Evolutionary conservation across 1,139 yeast genomes (phyloP).

Genomic region (Zygosaccharomyces pseudobailii): DNA sequence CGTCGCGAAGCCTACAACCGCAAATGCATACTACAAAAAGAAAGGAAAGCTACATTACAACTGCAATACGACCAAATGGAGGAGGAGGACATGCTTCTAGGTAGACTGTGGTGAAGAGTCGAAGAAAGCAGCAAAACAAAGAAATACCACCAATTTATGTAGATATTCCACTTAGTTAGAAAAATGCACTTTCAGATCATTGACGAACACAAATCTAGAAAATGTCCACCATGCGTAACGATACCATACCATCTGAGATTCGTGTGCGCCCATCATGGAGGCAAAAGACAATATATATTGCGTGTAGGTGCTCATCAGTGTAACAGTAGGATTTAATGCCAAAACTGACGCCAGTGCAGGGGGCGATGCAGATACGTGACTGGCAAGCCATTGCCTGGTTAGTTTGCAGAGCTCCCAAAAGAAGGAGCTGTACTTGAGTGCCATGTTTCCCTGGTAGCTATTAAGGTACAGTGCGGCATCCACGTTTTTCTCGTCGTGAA

Average conservation of each 20-base stretch:
- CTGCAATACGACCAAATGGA: slow-evolving; percentile 35
- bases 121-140: background rate
- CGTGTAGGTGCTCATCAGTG: slow-evolving; percentile 36
- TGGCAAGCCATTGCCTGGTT: slow-evolving; percentile 31
- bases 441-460: slow-evolving; percentile 11
- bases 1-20: slow-evolving; percentile 9
- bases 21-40: slow-evolving; percentile 15
- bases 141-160: background rate
- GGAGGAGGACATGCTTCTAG: slow-evolving; percentile 36
- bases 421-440: slow-evolving; percentile 33
- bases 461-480: slow-evolving; percentile 6
- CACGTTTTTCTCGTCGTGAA: slow-evolving; percentile 11
- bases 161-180: slow-evolving; percentile 6
- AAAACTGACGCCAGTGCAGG: slow-evolving; percentile 41
- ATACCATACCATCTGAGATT: slow-evolving; percentile 93
- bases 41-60: slow-evolving; percentile 6
- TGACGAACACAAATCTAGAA: slow-evolving; percentile 59
- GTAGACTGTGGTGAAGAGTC: slow-evolving; percentile 28
- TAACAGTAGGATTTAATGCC: background rate
- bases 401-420: slow-evolving; percentile 42
- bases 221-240: slow-evolving; percentile 81
- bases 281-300: slow-evolving; percentile 57
- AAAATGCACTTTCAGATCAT: slow-evolving; percentile 45
- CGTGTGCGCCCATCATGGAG: slow-evolving; percentile 81
- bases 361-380: slow-evolving; percentile 42